Base-by-base conservation (phyloP, 306 rosid genomes). In the Delonix regia region DNA sequence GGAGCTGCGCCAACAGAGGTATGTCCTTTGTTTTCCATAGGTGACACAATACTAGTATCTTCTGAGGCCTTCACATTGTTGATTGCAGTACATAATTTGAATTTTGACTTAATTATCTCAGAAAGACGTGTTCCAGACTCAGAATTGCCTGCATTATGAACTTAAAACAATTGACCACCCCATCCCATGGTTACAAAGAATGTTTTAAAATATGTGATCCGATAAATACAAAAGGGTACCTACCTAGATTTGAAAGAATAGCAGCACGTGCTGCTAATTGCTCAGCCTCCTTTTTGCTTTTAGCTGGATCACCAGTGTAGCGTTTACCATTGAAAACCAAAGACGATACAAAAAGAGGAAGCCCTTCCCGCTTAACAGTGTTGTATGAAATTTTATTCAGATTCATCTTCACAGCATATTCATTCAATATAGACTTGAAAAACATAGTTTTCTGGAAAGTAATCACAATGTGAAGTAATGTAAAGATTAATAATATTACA, bases 271-370 rank as follows among this genome's bases (percentile, higher is more conserved):
- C 95, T 19, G 88, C 93, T 73, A 81, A 83, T 71, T 83, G 87
- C 81, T 88, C 90, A 13, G 97, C 94, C 27, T 88, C 90, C 81
- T 81, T 92, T 82, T 90, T 90, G 60, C 6, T 87, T 79, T 47
- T 80, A 33, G 85, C 73, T 27, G 42, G 42, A 61, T 74, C 74
- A 30, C 95, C 86, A 1, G 62, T 75, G 75, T 83, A 88, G 8
- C 27, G 42, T 59, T 42, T 55, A 44, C 92, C 90, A 27, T 86
- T 83, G 62, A 90, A 86, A 68, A 73, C 77, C 88, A 92, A 28
- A 19, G 88, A 68, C 30, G 90, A 81, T 45, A 33, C 51, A 80
- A 87, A 88, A 47, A 28, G 4, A 42, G 87, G 85, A 85, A 78
- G 19, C 24, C 83, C 86, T 53, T 48, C 34, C 4, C 13, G 57